phyloP scores from a whole-genome alignment of 192 early-diverging fungal genomes.

The Allomyces macrogynus region DNA sequence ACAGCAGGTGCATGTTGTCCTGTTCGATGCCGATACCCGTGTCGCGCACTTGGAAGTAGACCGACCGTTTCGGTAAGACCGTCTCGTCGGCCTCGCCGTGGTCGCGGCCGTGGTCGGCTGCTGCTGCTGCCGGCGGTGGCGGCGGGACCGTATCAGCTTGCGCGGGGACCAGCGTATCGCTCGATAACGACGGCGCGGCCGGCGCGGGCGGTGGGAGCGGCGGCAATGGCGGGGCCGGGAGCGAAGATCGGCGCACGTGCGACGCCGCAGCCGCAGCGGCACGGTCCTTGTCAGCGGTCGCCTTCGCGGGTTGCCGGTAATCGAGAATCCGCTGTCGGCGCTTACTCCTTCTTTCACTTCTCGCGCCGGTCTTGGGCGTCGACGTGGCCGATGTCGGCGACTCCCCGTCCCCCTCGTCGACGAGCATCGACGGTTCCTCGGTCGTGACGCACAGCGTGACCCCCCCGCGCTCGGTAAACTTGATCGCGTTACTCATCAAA shows the following conservation, averaged over 20 bases:
- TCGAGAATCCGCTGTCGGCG: conserved; percentile 5
- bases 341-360: background rate
- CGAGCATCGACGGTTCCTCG: background rate
- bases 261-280: conserved; percentile 5
- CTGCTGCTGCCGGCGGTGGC: no score
- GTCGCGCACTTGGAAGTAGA: conserved; percentile 44
- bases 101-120: conserved; percentile 13
- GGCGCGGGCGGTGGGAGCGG: no score
- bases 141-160: no score
- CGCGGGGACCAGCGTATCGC: no score
- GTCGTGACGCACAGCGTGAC: conserved; percentile 33
- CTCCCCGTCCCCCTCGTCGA: background rate
- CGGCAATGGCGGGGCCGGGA: no score
- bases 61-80: background rate
- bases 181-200: no score
- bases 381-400: no score
- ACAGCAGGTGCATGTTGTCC: conserved; percentile 53
- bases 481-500: conserved; percentile 63
- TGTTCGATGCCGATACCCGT: conserved; percentile 70
- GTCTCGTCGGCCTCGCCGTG: no score
- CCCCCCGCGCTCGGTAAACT: conserved; percentile 58
- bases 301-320: conserved; percentile 2
- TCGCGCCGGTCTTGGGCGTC: no score
- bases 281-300: background rate
- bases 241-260: background rate